Base-by-base conservation (phyloP, 176 grass and related monocot genomes). In the Tuctoria greenei region DNA sequence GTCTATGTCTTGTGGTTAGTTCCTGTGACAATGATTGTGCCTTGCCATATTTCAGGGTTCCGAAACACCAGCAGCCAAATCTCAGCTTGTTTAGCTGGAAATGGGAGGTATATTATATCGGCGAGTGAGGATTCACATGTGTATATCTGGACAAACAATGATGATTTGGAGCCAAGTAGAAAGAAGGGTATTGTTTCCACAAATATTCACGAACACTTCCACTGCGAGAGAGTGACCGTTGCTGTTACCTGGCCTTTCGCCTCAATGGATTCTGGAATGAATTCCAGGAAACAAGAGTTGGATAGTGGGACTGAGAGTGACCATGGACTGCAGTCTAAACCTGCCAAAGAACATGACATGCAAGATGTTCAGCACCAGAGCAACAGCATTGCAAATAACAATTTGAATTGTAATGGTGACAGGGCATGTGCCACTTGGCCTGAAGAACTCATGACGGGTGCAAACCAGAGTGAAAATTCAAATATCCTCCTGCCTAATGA, bases 41-140 rank as follows among this genome's bases (percentile, higher is more conserved):
- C 11, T 41, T 72, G 6, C 67, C 76, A 69, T 71, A 66, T 87
- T 85, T 92, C 84, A 97, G 95, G 95, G 38, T 98, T 98, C 82
- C 86, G 87, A 46, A 98, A 98, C 69, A 98, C 89, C 39, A 90
- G 77, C 82, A 98, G 95, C 76, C 95, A 98, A 83, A 95, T 98
- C 57, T 90, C 89, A 76, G 91, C 95, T 55, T 88, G 85, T 84
- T 83, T 85, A 43, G 73, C 89, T 42, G 78, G 77, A 75, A 90
- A 90, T 47, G 86, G 91, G 55, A 86, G 79, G 65, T 92, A 90
- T 76, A 78, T 92, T 41, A 87, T 98, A 61, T 98, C 86, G 23
- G 95, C 95, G 38, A 98, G 95, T 66, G 95, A 98, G 87, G 91
- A 95, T 75, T 98, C 95, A 24, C 77, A 92, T 86, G 95, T 98